A percentile compares a stretch with the other conserved stretches of the same genome.
These are phyloP conservation scores for Fusarium musae DNA, from an alignment of 2,329 filamentous ascomycete genomes.

Conservation along the genomic window DNA sequence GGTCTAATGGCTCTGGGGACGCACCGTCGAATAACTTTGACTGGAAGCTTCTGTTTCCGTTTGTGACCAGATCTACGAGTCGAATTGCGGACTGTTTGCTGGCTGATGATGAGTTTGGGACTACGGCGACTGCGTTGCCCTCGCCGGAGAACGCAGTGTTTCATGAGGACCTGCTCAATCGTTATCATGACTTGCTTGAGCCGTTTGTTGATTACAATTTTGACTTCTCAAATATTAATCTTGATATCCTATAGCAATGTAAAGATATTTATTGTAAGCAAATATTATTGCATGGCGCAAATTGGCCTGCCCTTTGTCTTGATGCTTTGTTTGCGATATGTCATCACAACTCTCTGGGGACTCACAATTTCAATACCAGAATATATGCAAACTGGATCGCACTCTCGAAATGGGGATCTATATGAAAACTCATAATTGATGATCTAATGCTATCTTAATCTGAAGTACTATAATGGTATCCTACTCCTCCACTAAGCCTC, in stretches of 20 bases:
- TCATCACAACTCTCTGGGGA: too few species aligned
- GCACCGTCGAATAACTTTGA: conserved; percentile 11
- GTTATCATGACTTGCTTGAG: conserved; percentile 37
- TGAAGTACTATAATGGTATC: neutral
- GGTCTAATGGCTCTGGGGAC: neutral
- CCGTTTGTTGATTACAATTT: conserved; percentile 36
- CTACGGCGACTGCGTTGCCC: conserved; percentile 10
- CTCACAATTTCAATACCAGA: rapidly evolving
- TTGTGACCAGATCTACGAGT: conserved; percentile 32
- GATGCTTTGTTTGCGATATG: neutral
- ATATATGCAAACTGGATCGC: neutral
- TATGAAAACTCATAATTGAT: neutral
- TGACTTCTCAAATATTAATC: conserved; percentile 26
- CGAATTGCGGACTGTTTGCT: conserved; percentile 31
- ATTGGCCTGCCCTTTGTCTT: neutral
- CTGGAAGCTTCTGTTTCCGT: conserved; percentile 33
- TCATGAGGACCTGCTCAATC: conserved; percentile 29
- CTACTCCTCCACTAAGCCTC: neutral
- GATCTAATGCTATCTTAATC: neutral
- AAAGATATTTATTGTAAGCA: neutral
- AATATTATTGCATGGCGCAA: neutral
- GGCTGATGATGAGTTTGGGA: conserved; percentile 30
- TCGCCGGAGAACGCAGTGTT: conserved; percentile 33
- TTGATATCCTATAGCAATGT: conserved; percentile 10
- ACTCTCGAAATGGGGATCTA: neutral